Percentiles rank a stretch among this genome's conserved stretches.
These are phyloP conservation scores for Cytospora mali DNA, from an alignment of 2,329 filamentous ascomycete genomes.

Conservation along the genomic window DNA sequence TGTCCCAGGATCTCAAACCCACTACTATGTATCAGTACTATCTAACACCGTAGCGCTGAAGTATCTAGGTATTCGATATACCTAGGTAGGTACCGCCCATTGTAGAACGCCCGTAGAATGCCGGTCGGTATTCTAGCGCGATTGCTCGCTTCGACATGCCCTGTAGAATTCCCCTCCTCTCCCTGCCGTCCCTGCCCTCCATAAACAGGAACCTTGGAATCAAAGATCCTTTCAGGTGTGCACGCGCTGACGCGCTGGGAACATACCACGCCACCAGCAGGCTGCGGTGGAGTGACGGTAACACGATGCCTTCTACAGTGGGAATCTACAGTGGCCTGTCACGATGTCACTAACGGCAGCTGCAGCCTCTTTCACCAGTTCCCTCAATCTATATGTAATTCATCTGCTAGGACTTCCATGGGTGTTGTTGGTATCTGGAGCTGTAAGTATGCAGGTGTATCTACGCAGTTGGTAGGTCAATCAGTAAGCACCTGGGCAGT, in stretches of 20 bases:
- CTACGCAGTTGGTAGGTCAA: too few species aligned
- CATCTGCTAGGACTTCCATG: slow-evolving; percentile 6
- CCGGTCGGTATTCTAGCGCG: slow-evolving; percentile 20
- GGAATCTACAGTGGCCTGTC: slow-evolving; percentile 12
- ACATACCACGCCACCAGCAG: slow-evolving; percentile 15
- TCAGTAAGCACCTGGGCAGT: too few species aligned
- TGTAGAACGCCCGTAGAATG: background rate
- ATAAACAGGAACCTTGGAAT: background rate
- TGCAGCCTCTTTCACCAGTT: background rate
- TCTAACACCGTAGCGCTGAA: too few species aligned
- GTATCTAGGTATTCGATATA: too few species aligned
- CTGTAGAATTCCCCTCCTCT: background rate
- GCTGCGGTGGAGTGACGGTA: slow-evolving; percentile 23
- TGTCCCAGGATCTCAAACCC: too few species aligned
- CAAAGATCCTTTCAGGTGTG: too few species aligned
- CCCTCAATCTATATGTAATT: slow-evolving; percentile 16
- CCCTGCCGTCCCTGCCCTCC: background rate
- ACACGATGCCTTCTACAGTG: background rate
- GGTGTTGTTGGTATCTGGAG: too few species aligned
- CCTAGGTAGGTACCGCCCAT: too few species aligned
- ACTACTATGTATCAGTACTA: too few species aligned
- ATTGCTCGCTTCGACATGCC: slow-evolving; percentile 2
- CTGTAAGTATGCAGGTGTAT: too few species aligned
- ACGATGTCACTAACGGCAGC: slow-evolving; percentile 20
- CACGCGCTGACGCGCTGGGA: background rate